Conservation (phyloP, 129 eudicot genomes). For the Erigeron canadensis region DNA sequence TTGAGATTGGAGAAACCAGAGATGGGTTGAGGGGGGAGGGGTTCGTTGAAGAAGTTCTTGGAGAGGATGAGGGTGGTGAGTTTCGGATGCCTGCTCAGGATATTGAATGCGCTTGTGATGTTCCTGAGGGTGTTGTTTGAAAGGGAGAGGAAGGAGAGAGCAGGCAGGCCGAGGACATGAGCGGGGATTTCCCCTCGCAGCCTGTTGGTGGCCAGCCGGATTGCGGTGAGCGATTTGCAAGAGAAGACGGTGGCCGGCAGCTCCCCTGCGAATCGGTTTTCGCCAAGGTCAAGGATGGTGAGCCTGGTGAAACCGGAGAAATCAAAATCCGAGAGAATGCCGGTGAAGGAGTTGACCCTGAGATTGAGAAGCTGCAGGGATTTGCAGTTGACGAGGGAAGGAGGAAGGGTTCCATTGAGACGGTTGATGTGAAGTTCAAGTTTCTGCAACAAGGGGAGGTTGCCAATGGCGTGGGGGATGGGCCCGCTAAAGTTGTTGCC, state of each 20-base stretch:
- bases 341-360: slow-evolving; percentile 54
- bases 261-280: slow-evolving; percentile 48
- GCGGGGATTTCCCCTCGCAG: slow-evolving; percentile 45
- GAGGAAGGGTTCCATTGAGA: slow-evolving; percentile 50
- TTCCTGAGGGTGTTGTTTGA: slow-evolving; percentile 61
- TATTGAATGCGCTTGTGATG: slow-evolving; percentile 43
- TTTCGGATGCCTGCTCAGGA: slow-evolving; percentile 42
- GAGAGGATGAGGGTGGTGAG: slow-evolving; percentile 53
- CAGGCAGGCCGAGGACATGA: slow-evolving; percentile 33
- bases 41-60: slow-evolving; percentile 48
- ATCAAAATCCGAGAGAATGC: slow-evolving; percentile 50
- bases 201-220: slow-evolving; percentile 48
- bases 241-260: slow-evolving; percentile 49
- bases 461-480: slow-evolving; percentile 53
- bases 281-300: slow-evolving; percentile 56
- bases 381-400: slow-evolving; percentile 54
- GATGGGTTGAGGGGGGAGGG: slow-evolving; percentile 35
- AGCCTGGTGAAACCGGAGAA: slow-evolving; percentile 56
- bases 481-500: slow-evolving; percentile 42
- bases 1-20: slow-evolving; percentile 45
- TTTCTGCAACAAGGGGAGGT: slow-evolving; percentile 46
- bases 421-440: slow-evolving; percentile 63
- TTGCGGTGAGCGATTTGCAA: slow-evolving; percentile 55
- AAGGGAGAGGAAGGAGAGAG: slow-evolving; percentile 59
- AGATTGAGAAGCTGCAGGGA: slow-evolving; percentile 44